Evolutionary conservation across 139 green algal species (phyloP).

Genomic region (Tetradesmus obliquus): DNA sequence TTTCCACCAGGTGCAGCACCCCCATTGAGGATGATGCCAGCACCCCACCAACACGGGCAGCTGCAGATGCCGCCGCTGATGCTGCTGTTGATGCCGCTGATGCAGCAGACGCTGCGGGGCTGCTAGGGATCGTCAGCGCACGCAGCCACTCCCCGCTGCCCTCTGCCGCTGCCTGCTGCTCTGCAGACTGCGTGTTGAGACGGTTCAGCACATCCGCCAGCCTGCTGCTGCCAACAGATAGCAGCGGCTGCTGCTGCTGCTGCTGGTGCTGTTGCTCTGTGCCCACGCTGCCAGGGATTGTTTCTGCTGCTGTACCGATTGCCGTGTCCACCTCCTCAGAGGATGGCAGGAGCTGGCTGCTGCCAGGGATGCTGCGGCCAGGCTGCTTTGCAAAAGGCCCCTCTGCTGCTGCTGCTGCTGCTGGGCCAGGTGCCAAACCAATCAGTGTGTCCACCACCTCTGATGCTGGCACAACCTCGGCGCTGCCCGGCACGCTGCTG

Average conservation of each 20-base stretch:
- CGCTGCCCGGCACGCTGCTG: neutral
- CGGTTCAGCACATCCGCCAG: neutral
- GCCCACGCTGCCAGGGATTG: too few relatives aligned
- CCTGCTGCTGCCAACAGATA: neutral
- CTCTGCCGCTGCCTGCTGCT: neutral
- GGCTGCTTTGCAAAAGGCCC: neutral
- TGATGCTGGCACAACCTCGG: neutral
- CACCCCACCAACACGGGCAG: neutral
- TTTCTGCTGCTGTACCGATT: neutral
- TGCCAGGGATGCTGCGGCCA: neutral
- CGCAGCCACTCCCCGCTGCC: neutral
- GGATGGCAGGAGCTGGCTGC: neutral
- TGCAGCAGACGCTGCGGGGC: neutral
- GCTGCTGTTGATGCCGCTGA: too few relatives aligned
- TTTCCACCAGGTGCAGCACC: slow-evolving; percentile 1
- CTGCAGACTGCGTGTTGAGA: neutral
- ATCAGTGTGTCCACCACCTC: neutral
- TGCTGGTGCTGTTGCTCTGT: neutral
- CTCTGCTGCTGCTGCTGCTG: neutral
- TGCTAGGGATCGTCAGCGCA: neutral
- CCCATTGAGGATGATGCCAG: slow-evolving; percentile 1
- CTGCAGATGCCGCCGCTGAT: neutral
- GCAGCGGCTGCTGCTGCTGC: neutral
- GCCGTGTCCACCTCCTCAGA: neutral
- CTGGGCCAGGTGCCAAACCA: neutral